Percentiles rank a stretch among this genome's conserved stretches.
phyloP scores from a whole-genome alignment of 2,329 filamentous ascomycete genomes.

The Trichoderma koningii region DNA sequence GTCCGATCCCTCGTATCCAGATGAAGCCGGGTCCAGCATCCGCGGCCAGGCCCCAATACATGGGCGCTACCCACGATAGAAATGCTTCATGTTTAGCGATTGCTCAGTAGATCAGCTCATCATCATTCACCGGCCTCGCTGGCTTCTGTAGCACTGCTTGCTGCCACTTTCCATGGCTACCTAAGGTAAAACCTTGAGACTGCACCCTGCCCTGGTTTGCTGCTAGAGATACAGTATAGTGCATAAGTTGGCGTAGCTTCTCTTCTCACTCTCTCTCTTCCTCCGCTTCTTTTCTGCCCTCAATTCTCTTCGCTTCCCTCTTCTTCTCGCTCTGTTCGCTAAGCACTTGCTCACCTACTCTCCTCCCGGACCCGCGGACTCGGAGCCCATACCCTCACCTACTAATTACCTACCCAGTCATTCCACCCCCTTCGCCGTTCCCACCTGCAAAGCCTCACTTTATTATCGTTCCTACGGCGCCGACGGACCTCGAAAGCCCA shows the following conservation, averaged over 20 bases:
- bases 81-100: neutral
- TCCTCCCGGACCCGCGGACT: neutral
- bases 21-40: neutral
- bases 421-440: no score
- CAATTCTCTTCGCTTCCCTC: slow-evolving; percentile 9
- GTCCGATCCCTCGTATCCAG: no score
- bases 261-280: neutral
- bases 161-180: slow-evolving; percentile 11
- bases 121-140: neutral
- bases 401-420: neutral
- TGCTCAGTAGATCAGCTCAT: slow-evolving; percentile 14
- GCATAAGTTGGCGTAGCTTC: slow-evolving; percentile 10
- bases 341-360: neutral
- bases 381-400: neutral
- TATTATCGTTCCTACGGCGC: no score
- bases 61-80: neutral
- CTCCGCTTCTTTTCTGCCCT: neutral
- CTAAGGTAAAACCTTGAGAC: neutral
- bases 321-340: neutral
- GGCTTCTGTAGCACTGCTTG: neutral
- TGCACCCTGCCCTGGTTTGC: slow-evolving; percentile 8
- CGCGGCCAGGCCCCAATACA: neutral
- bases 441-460: neutral
- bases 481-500: no score
- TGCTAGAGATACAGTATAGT: neutral